Conservation (phyloP, 1,284 basidiomycete species). For the Sanghuangporus sanghuang region DNA sequence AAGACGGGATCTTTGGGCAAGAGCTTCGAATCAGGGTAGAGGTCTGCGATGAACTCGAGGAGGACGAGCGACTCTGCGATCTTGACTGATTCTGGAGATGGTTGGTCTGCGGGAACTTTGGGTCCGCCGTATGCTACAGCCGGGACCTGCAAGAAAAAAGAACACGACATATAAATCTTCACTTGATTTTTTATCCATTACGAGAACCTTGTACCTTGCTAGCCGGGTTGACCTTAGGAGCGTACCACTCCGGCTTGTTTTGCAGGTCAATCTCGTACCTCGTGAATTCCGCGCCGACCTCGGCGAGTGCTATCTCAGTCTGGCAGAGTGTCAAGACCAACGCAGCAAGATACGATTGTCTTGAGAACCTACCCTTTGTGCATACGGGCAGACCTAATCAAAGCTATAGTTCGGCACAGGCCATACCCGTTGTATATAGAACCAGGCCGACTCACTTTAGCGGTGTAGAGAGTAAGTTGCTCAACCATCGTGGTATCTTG, state of each 20-base stretch:
- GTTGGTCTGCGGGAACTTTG: constrained; percentile 19
- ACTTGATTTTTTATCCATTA: neutral
- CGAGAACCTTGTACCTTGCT: constrained; percentile 42
- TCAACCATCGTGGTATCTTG: constrained; percentile 15
- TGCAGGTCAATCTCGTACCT: constrained; percentile 49
- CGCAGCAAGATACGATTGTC: constrained; percentile 9
- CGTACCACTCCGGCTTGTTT: constrained; percentile 65
- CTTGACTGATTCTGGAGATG: constrained; percentile 29
- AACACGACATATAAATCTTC: neutral
- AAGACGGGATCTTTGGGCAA: constrained; percentile 49
- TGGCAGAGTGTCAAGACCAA: constrained; percentile 23
- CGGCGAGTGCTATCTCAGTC: constrained; percentile 54
- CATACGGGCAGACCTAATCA: constrained; percentile 40
- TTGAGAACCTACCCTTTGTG: constrained; percentile 36
- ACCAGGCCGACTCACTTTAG: constrained; percentile 32
- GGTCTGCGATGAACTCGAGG: constrained; percentile 57
- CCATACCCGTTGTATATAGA: neutral
- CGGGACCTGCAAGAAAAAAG: neutral
- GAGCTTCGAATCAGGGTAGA: constrained; percentile 40
- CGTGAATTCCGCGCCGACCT: constrained; percentile 44
- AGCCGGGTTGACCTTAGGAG: constrained; percentile 54
- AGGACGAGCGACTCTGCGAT: constrained; percentile 58
- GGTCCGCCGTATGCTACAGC: constrained; percentile 50
- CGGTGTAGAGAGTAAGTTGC: constrained; percentile 43
- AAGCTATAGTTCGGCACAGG: neutral